These are phyloP conservation scores for Ophiorrhiza pumila DNA, from an alignment of 257 asterid species.

Conservation along the genomic window DNA sequence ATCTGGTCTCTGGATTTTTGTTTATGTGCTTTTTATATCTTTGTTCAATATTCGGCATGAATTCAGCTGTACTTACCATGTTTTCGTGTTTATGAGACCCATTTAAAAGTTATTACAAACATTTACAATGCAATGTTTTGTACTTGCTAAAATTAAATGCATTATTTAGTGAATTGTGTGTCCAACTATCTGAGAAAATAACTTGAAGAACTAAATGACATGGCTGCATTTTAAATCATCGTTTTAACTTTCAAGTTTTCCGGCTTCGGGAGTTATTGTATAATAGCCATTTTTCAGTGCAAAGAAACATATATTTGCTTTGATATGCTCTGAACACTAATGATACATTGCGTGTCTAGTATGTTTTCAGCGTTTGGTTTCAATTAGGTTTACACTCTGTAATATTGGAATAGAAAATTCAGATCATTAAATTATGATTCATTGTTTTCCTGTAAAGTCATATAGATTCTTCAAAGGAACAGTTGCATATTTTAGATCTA, in stretches of 20 bases:
- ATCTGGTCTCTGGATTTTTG: background rate
- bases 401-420: background rate
- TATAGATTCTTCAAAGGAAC: background rate
- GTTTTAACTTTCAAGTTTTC: background rate
- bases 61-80: background rate
- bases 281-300: too few species aligned
- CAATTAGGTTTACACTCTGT: background rate
- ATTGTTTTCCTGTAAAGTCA: background rate
- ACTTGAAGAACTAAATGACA: background rate
- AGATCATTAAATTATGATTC: background rate
- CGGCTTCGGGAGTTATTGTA: background rate
- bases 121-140: background rate
- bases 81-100: background rate
- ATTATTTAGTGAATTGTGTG: background rate
- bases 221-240: background rate
- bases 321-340: background rate
- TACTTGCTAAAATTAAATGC: background rate
- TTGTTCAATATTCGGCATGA: background rate
- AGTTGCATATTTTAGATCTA: background rate
- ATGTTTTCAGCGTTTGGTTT: conserved; percentile 2
- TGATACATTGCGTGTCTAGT: background rate
- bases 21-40: background rate
- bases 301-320: background rate
- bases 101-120: background rate
- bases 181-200: background rate